These are phyloP conservation scores for Globisporangium apiculatum DNA, from an alignment of 352 stramenopile genomes.

Conservation along the genomic window DNA sequence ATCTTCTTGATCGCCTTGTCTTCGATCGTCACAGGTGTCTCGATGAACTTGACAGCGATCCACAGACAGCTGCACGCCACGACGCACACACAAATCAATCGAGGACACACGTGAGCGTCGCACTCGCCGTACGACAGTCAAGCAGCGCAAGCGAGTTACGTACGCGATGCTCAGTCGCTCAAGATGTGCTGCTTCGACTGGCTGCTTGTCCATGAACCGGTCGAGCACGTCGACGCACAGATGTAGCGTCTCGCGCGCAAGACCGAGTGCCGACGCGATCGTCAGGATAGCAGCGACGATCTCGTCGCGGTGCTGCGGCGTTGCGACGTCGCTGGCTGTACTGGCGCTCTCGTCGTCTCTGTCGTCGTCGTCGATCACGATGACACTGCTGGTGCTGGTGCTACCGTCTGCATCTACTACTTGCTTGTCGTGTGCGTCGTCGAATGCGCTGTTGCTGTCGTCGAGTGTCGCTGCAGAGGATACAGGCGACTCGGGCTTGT, in stretches of 20 bases:
- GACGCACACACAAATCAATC: neutral
- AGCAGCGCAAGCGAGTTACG: slow-evolving; percentile 1
- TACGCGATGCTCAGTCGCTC: slow-evolving; percentile 62
- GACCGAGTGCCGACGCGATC: slow-evolving; percentile 49
- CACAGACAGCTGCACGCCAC: slow-evolving; percentile 37
- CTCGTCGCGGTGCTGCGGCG: slow-evolving; percentile 41
- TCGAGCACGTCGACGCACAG: slow-evolving; percentile 52
- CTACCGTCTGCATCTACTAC: neutral
- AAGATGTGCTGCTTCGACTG: slow-evolving; percentile 20
- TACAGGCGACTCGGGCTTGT: neutral
- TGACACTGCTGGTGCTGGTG: neutral
- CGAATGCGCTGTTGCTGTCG: neutral
- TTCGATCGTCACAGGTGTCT: slow-evolving; percentile 49
- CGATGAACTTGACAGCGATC: slow-evolving; percentile 69
- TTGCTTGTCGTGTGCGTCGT: neutral
- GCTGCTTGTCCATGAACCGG: slow-evolving; percentile 26
- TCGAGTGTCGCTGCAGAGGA: neutral
- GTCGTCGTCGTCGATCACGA: neutral
- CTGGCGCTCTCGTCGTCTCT: slow-evolving; percentile 1
- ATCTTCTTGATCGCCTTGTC: slow-evolving; percentile 57
- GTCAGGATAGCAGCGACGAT: slow-evolving; percentile 60
- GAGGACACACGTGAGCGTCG: neutral
- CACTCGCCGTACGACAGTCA: neutral
- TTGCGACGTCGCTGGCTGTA: slow-evolving; percentile 17
- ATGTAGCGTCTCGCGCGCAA: slow-evolving; percentile 54